Evolutionary conservation across 2,329 filamentous ascomycete species (phyloP), one percentile per base, ranked within the genome.

Genomic region (Elsinoe fawcettii): DNA sequence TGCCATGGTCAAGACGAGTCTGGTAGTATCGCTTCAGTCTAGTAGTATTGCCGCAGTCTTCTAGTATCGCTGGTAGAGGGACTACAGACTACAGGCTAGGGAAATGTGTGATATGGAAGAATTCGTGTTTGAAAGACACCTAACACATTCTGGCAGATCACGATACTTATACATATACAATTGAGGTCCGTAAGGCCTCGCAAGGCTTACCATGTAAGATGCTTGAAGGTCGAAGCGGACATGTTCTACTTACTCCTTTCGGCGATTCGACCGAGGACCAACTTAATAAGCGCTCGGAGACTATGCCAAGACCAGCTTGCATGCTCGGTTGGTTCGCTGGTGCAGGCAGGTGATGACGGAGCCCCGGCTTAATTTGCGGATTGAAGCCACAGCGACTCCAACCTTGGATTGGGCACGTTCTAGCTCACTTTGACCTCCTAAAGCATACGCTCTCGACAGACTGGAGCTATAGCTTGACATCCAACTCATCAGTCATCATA

Each of bases 281-380:
- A 37, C 34, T 37, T 14, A 37, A 4, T 37, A 37, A 37, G 34
- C 27, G 5, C 27, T 30, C 27, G 27, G 27, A 30, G 5, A 30
- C 41, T 25, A n/a, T 20, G 41, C 41, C 23, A 27, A 23, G 41
- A 22, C 41, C 20, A 46, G 41, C 41, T 25, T 25, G 20, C 16
- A 20, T 46, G 20, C 18, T 23, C 16, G 9, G 18, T 44, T 11
- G 41, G 16, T 44, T 8, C 41, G 18, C 9, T 12, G 18, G 16
- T 23, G 41, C 20, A 23, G 41, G 41, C 20, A 23, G 41, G 12
- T 46, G 41, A 46, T 46, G 41, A 46, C 41, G 41, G 41, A 46
- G 41, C 12, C 41, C 49, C 49, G 49, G 49, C 49, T 53, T 53
- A 39, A 53, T 53, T 53, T 53, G 49, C 49, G 49, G 49, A 53